These are phyloP conservation scores for Crataegus laevigata DNA, from an alignment of 306 rosid genomes.

Conservation along the genomic window DNA sequence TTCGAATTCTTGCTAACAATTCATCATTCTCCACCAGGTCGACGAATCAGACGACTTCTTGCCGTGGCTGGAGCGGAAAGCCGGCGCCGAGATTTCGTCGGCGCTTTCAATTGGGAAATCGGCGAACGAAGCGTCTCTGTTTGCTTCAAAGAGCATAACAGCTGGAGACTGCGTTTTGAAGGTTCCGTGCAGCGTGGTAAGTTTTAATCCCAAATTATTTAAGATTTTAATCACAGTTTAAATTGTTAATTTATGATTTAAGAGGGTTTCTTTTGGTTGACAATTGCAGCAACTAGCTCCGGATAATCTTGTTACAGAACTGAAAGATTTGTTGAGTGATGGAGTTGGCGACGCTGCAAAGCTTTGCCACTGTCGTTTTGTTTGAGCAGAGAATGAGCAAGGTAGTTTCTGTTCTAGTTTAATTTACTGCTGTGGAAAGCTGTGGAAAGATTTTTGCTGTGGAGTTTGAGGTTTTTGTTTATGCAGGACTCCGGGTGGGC, in stretches of 20 bases:
- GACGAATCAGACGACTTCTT: slow-evolving; percentile 36
- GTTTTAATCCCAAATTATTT: background rate
- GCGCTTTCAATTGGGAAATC: slow-evolving; percentile 55
- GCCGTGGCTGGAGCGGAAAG: slow-evolving; percentile 64
- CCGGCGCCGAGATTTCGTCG: slow-evolving; percentile 41
- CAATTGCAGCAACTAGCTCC: slow-evolving; percentile 63
- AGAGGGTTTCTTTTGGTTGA: background rate
- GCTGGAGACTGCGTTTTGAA: slow-evolving; percentile 57
- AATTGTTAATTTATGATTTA: background rate
- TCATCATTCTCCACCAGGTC: background rate
- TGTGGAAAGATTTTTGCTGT: background rate
- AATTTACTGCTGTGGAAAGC: too few relatives aligned
- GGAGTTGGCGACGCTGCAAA: slow-evolving; percentile 50
- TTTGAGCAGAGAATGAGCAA: slow-evolving; percentile 48
- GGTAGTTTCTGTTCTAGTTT: slow-evolving; percentile 23
- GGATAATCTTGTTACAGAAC: slow-evolving; percentile 42
- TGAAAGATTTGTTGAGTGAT: slow-evolving; percentile 31
- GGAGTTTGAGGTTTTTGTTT: background rate
- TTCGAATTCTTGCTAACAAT: background rate
- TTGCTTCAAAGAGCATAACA: slow-evolving; percentile 48
- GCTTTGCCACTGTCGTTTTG: slow-evolving; percentile 52
- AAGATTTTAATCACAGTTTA: background rate
- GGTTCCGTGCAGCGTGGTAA: slow-evolving; percentile 64
- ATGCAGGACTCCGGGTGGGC: slow-evolving; percentile 61
- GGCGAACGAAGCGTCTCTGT: slow-evolving; percentile 51